Base-by-base conservation (phyloP, 331 rosid species). In the Cydonia oblonga region DNA sequence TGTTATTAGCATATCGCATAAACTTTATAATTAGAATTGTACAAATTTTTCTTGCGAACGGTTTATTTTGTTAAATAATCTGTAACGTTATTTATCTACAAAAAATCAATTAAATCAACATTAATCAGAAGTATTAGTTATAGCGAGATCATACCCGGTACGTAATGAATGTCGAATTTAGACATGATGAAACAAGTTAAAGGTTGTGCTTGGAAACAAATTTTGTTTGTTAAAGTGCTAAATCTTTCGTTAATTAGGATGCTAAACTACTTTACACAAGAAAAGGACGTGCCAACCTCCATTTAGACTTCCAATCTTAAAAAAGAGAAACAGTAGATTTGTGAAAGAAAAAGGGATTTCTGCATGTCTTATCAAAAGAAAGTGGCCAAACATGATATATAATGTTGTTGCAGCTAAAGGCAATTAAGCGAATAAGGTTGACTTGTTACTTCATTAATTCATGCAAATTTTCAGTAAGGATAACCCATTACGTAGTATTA, bases 281-380 rank as follows among this genome's bases (percentile, higher is more conserved):
- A 82, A 82, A 28, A 70, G 73, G 76, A 83, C 85, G 54, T 59
- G 24, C 82, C 81, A 87, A 84, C 92, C 80, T 75, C 82, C 80
- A 73, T 60, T 68, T 65, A 69, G 85, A 81, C 82, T 53, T 40
- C 72, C 72, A 57, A 77, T 58, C 70, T 53, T 26, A 12, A 64
- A 75, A 80, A 7, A 16, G 74, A 42, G 24, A 49, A 80, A 53
- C 60, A 28, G 56, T 51, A 68, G 79, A 72, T 66, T 75, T 52
- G 58, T 64, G 53, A 23, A 46, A 51, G 44, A 25, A 54, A 33
- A 58, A 32, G 52, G 23, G 13, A 1, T 7, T 44, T 38, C 35
- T 29, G 33, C 26, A 58, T 18, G 57, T 57, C 75, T 58, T 71
- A 57, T 71, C 67, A 24, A 57, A 9, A 15, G 23, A 25, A 59